Evolutionary conservation across 176 grass and related monocot genomes (phyloP), one percentile per base, ranked within the genome.

Genomic region (Miscanthus lutarioriparius): DNA sequence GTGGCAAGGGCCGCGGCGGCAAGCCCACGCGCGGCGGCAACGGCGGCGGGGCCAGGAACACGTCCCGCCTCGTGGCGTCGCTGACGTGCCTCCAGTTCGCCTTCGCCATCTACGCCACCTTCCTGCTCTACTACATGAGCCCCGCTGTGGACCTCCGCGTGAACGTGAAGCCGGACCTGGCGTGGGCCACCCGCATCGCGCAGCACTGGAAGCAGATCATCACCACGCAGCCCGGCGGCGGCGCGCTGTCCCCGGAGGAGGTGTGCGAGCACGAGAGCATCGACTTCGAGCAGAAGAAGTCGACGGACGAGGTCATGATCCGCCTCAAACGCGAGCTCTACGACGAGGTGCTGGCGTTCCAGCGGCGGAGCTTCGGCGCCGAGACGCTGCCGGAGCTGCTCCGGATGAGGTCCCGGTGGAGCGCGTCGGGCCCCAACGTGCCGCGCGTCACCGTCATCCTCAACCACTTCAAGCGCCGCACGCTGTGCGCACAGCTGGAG

Each of bases 91-190:
- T 98, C 43, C 96, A 98, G 76, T 84, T 98, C 12, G 91, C 83
- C 53, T 98, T 98, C 82, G 96, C 91, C 30, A 87, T 98, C 68
- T 98, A 98, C 76, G 96, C 96, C 58, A 98, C 96, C 32, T 98
- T 95, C 85, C 93, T 98, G 27, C 91, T 98, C 69, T 98, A 98
- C 88, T 98, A 92, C 93, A 98, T 98, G 96, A 98, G 89, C 91
- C 93, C 96, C 68, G 33, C 93, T 56, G 85, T 96, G 23, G 96
- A 99, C 82, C 72, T 98, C 44, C 86, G 87, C 64, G 75, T 74
- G 32, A 25, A 2, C 58, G 26, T 30, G 11, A 92, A 93, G 69
- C 91, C 93, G 0, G 93, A 99, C 86, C 93, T 96, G 15, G 69
- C 89, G 1, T 99, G 96, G 96, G 93, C 93, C 15, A 86, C 78